Evolutionary conservation across 495 filamentous ascomycete species (phyloP).

Genomic region (Amorphotheca resinae): DNA sequence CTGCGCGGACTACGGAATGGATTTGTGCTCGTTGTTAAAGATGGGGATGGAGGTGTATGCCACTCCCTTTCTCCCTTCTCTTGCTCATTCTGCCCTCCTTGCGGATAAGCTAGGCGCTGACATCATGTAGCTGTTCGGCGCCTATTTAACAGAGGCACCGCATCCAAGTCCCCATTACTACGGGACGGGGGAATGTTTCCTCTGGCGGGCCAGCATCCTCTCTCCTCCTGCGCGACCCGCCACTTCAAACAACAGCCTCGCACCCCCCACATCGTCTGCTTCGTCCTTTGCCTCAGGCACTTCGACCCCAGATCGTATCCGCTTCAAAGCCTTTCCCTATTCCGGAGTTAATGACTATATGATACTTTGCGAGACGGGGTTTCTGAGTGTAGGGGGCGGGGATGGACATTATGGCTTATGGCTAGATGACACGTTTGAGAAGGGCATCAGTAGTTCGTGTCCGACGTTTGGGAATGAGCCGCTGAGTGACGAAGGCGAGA

Average conservation of each 20-base stretch:
- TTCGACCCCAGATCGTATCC: slow-evolving; percentile 41
- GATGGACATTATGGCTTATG: slow-evolving; percentile 89
- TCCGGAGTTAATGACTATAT: slow-evolving; percentile 93
- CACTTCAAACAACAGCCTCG: slow-evolving; percentile 11
- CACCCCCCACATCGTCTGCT: slow-evolving; percentile 19
- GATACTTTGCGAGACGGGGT: slow-evolving; percentile 83
- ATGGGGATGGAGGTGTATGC: slow-evolving; percentile 59
- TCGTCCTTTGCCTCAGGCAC: slow-evolving; percentile 24
- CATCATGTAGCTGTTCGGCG: slow-evolving; percentile 64
- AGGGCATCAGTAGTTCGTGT: slow-evolving; percentile 66
- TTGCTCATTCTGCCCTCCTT: background rate
- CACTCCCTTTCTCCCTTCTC: background rate
- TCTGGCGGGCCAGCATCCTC: slow-evolving; percentile 73
- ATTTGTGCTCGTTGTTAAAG: slow-evolving; percentile 77
- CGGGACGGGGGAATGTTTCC: slow-evolving; percentile 94
- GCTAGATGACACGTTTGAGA: slow-evolving; percentile 81
- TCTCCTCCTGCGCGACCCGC: slow-evolving; percentile 43
- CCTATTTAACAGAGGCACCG: slow-evolving; percentile 82
- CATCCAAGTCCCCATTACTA: slow-evolving; percentile 74
- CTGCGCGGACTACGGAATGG: slow-evolving; percentile 57
- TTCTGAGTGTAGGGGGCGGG: slow-evolving; percentile 67
- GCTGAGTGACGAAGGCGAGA: slow-evolving; percentile 85
- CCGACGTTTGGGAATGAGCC: slow-evolving; percentile 93
- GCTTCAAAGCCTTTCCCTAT: slow-evolving; percentile 96
- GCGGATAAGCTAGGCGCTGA: background rate